A percentile compares a stretch with the other conserved stretches of the same genome.
Evolutionary conservation across 257 asterid genomes (phyloP).

Genomic region (Avicennia marina): DNA sequence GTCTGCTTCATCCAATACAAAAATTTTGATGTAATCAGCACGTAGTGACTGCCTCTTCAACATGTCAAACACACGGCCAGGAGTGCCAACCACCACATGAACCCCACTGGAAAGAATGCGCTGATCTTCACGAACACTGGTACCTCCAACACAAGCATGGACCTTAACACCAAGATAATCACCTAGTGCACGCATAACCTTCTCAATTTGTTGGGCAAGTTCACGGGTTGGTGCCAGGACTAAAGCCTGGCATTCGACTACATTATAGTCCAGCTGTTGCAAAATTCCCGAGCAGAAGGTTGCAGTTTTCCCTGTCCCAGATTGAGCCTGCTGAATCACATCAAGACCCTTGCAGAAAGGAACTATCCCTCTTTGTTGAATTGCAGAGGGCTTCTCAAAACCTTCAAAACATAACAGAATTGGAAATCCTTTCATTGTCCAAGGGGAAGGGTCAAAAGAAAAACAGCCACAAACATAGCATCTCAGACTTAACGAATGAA

Average conservation of each 20-base stretch:
- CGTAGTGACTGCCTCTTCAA: constrained; percentile 50
- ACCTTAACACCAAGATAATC: constrained; percentile 58
- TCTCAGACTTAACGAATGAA: not conserved
- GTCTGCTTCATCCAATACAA: constrained; percentile 59
- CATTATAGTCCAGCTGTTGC: constrained; percentile 42
- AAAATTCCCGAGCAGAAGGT: constrained; percentile 64
- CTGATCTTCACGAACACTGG: constrained; percentile 60
- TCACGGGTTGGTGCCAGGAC: constrained; percentile 64
- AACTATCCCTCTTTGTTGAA: constrained; percentile 59
- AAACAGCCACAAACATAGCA: not conserved
- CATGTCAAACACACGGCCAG: constrained; percentile 62
- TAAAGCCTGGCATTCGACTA: constrained; percentile 54
- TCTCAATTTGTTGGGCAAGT: constrained; percentile 60
- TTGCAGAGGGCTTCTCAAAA: constrained; percentile 64
- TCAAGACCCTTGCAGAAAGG: constrained; percentile 62
- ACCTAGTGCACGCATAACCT: constrained; percentile 57
- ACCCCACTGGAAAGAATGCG: constrained; percentile 54
- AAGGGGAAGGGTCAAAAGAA: not conserved
- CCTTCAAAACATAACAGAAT: constrained; percentile 26
- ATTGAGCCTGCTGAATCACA: constrained; percentile 54
- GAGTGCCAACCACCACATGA: constrained; percentile 59
- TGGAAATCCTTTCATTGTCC: not conserved
- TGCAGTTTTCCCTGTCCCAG: constrained; percentile 63
- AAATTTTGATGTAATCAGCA: constrained; percentile 54
- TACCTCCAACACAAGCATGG: constrained; percentile 62